Evolutionary conservation across 306 rosid genomes (phyloP).

Genomic region (Nissolia schottii): DNA sequence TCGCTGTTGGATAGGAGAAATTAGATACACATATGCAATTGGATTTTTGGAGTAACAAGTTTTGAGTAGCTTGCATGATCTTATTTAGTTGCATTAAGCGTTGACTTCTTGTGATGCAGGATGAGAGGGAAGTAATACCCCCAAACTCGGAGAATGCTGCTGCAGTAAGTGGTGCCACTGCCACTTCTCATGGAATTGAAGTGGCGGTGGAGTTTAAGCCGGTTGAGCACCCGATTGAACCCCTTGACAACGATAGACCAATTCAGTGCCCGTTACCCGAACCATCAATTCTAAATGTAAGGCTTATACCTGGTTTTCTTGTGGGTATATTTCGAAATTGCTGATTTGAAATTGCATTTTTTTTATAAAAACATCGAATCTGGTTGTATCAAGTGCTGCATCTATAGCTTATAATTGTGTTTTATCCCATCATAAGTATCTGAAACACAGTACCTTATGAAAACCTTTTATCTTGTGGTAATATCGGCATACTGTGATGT

Average conservation of each 20-base stretch:
- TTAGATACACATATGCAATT: not conserved
- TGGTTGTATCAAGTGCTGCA: not conserved
- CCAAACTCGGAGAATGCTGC: conserved; percentile 47
- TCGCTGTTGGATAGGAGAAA: not conserved
- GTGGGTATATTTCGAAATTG: not conserved
- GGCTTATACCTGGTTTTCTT: conserved; percentile 19
- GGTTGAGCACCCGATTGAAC: conserved; percentile 87
- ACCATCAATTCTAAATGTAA: conserved; percentile 92
- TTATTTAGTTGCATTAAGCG: conserved; percentile 3
- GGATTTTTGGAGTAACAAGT: not conserved
- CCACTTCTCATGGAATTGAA: conserved; percentile 86
- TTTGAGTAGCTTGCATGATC: conserved; percentile 6
- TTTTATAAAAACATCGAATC: not conserved
- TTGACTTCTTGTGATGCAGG: conserved; percentile 45
- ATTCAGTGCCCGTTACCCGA: conserved; percentile 89
- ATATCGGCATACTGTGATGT: not conserved
- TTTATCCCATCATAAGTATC: not conserved
- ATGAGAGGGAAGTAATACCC: conserved; percentile 65
- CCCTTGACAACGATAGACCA: conserved; percentile 76
- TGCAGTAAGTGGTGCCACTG: conserved; percentile 31
- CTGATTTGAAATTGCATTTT: not conserved
- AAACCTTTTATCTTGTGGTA: not conserved
- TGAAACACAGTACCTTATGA: not conserved
- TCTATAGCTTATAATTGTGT: not conserved
- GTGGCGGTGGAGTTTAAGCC: conserved; percentile 91